Evolutionary conservation across 1,139 yeast species (phyloP).

Genomic region (Zygosaccharomyces sapae): DNA sequence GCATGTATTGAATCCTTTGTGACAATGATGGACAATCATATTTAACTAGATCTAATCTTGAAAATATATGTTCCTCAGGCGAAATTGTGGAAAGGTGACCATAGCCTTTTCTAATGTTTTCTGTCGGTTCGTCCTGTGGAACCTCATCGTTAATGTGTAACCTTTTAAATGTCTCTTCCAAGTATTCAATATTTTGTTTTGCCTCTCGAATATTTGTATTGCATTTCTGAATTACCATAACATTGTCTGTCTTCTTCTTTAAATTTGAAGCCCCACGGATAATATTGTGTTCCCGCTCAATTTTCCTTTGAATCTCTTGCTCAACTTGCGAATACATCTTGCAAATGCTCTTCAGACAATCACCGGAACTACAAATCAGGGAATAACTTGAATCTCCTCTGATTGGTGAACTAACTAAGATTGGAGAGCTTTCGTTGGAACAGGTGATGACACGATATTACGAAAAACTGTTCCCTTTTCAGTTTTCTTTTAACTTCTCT

Average conservation of each 20-base stretch:
- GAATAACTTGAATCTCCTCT: not conserved
- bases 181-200: slow-evolving; percentile 81
- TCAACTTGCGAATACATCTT: slow-evolving; percentile 30
- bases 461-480: too few species aligned
- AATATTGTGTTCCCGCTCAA: slow-evolving; percentile 81
- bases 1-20: slow-evolving; percentile 92
- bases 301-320: slow-evolving; percentile 69
- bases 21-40: slow-evolving; percentile 94
- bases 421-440: not conserved
- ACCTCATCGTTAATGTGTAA: slow-evolving; percentile 43
- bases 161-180: slow-evolving; percentile 71
- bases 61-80: slow-evolving; percentile 36
- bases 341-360: not conserved
- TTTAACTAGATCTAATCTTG: slow-evolving; percentile 76
- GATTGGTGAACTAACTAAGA: too few species aligned
- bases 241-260: slow-evolving; percentile 71
- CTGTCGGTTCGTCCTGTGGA: slow-evolving; percentile 6
- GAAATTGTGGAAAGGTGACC: slow-evolving; percentile 32
- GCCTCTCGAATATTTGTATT: slow-evolving; percentile 89
- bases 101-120: slow-evolving; percentile 18
- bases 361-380: not conserved
- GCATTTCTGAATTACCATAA: slow-evolving; percentile 83
- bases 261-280: slow-evolving; percentile 82
- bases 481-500: too few species aligned
- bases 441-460: not conserved